Percentiles rank a stretch among this genome's conserved stretches.
These are phyloP conservation scores for Tylopilus rubrobrunneus DNA, from an alignment of 768 basidiomycete species.

Conservation along the genomic window DNA sequence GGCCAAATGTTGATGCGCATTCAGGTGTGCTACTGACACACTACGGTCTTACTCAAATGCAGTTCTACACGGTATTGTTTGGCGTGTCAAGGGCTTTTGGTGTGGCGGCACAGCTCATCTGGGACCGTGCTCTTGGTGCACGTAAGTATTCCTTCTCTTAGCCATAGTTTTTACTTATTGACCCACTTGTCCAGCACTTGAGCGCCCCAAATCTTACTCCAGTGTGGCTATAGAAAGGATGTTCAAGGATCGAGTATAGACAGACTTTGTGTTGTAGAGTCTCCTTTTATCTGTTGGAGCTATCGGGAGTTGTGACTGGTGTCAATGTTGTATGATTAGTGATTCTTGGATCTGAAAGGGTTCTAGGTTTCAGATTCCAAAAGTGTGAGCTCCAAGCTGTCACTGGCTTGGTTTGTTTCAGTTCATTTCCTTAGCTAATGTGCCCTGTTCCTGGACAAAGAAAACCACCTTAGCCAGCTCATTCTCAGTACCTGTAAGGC, in stretches of 20 bases:
- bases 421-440: no score
- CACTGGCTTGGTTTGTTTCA: no score
- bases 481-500: no score
- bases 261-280: no score
- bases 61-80: slow-evolving; percentile 97
- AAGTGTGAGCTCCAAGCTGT: no score
- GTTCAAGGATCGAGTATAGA: slow-evolving; percentile 45
- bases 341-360: no score
- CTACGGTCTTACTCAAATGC: slow-evolving; percentile 86
- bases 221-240: slow-evolving; percentile 76
- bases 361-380: no score
- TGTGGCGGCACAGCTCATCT: slow-evolving; percentile 85
- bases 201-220: slow-evolving; percentile 91
- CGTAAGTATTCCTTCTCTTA: slow-evolving; percentile 47
- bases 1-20: slow-evolving; percentile 98
- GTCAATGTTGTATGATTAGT: no score
- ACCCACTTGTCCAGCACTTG: slow-evolving; percentile 52
- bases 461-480: no score
- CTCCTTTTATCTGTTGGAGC: no score
- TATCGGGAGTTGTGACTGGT: no score
- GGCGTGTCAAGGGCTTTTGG: slow-evolving; percentile 95
- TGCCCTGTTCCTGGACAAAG: no score
- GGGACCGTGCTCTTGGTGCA: slow-evolving; percentile 91
- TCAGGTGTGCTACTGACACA: slow-evolving; percentile 85
- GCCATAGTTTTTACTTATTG: not conserved